A percentile compares a stretch with the other conserved stretches of the same genome.
Evolutionary conservation across 2,329 filamentous ascomycete genomes (phyloP).

Genomic region (Trichoderma arundinaceum): DNA sequence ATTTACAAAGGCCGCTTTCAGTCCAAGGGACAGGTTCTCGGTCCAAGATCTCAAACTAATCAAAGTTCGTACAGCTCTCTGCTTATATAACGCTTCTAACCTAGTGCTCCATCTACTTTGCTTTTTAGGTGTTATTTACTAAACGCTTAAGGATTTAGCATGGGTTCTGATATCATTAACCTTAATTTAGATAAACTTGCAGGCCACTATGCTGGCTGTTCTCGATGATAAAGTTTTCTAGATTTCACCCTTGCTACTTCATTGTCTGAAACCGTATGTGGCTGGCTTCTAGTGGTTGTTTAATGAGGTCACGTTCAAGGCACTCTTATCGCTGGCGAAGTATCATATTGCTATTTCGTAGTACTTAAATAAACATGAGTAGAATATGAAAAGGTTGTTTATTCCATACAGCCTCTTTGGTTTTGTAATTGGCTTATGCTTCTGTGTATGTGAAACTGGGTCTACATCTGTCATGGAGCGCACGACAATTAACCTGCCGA

Average conservation of each 20-base stretch:
- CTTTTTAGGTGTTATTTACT: too few relatives aligned
- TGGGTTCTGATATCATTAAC: too few relatives aligned
- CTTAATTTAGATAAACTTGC: too few relatives aligned
- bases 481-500: neutral
- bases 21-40: neutral
- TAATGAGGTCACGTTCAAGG: neutral
- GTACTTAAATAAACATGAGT: neutral
- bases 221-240: neutral
- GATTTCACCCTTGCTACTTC: neutral
- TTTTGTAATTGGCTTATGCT: neutral
- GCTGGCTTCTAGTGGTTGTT: neutral
- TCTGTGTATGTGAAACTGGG: neutral
- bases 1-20: neutral
- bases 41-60: neutral
- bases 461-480: slow-evolving; percentile 15
- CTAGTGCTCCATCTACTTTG: too few relatives aligned
- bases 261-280: slow-evolving; percentile 2
- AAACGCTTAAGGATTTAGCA: too few relatives aligned
- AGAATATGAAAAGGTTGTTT: slow-evolving; percentile 1
- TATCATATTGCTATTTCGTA: neutral
- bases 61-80: neutral
- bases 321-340: neutral
- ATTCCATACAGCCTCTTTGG: neutral
- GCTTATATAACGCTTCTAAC: neutral
- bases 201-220: neutral